Evolutionary conservation across 208 protist species (phyloP).

Genomic region (Leishmania tarentolae): DNA sequence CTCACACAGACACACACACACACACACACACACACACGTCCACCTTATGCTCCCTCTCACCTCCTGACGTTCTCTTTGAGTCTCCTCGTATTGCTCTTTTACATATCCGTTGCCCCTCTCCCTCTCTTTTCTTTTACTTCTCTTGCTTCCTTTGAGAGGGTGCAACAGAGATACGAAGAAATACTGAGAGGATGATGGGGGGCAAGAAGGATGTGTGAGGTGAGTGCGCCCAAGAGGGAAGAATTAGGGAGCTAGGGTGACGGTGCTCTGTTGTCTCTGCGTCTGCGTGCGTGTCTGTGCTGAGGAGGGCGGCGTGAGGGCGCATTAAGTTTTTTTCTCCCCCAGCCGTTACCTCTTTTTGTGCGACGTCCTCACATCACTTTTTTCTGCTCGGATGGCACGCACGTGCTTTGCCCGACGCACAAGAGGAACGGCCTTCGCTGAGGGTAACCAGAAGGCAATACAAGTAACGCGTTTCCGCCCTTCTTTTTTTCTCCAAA

Average conservation of each 20-base stretch:
- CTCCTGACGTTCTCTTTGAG: background rate
- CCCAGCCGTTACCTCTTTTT: background rate
- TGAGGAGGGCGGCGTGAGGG: background rate
- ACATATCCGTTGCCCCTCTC: background rate
- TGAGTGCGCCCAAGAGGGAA: background rate
- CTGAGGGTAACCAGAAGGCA: slow-evolving; percentile 14
- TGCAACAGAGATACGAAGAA: background rate
- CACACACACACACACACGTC: background rate
- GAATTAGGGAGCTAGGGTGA: background rate
- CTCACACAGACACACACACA: background rate
- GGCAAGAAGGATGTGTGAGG: background rate
- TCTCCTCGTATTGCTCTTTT: background rate
- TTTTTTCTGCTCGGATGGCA: background rate
- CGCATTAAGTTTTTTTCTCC: background rate
- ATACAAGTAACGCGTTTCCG: slow-evolving; percentile 18
- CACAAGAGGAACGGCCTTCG: background rate
- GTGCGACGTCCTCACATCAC: background rate
- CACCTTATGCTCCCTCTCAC: slow-evolving; percentile 1
- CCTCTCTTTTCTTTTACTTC: too few species aligned
- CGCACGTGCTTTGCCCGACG: background rate
- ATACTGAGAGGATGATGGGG: background rate
- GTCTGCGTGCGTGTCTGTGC: background rate
- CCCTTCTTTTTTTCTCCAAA: background rate
- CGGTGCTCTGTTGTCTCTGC: background rate
- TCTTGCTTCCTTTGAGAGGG: background rate